A percentile compares a stretch with the other conserved stretches of the same genome.
Conservation (phyloP, 1,139 yeast species). For the Geotrichum klebahnii region DNA sequence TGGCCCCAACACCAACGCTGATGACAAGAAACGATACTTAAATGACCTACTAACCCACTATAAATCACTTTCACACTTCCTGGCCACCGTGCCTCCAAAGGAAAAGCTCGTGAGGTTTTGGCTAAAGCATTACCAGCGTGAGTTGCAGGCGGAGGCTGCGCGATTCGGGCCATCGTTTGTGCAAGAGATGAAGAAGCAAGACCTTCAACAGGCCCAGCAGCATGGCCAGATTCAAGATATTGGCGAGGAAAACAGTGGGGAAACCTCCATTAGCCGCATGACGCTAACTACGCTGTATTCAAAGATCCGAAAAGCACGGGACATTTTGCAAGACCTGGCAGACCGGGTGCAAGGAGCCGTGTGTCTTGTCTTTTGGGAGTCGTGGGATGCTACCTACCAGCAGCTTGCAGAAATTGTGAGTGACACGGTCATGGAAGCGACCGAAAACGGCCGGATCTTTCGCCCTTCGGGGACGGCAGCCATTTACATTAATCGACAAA, state of each 20-base stretch:
- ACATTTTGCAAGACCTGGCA: conserved; percentile 34
- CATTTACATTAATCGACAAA: conserved; percentile 31
- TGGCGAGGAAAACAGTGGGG: neutral
- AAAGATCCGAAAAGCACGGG: conserved; percentile 31
- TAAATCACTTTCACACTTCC: conserved; percentile 9
- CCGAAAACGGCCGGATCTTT: conserved; percentile 35
- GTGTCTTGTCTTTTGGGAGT: conserved; percentile 38
- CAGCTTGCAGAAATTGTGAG: conserved; percentile 35
- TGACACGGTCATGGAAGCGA: conserved; percentile 30
- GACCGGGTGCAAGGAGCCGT: conserved; percentile 38
- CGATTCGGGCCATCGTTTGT: neutral
- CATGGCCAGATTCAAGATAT: too few species aligned
- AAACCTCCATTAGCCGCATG: conserved; percentile 11
- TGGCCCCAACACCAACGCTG: conserved; percentile 8
- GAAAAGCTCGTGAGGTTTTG: conserved; percentile 19
- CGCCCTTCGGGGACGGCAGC: conserved; percentile 38
- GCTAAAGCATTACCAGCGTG: conserved; percentile 20
- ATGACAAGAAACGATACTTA: neutral
- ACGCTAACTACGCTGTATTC: conserved; percentile 31
- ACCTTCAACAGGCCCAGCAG: neutral
- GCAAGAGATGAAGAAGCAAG: neutral
- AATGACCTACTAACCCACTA: conserved; percentile 15
- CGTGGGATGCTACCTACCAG: conserved; percentile 37
- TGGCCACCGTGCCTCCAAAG: conserved; percentile 15
- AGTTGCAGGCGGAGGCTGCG: conserved; percentile 12